Evolutionary conservation across 106 monocot genomes (phyloP).

Genomic region (Narthecium ossifragum): DNA sequence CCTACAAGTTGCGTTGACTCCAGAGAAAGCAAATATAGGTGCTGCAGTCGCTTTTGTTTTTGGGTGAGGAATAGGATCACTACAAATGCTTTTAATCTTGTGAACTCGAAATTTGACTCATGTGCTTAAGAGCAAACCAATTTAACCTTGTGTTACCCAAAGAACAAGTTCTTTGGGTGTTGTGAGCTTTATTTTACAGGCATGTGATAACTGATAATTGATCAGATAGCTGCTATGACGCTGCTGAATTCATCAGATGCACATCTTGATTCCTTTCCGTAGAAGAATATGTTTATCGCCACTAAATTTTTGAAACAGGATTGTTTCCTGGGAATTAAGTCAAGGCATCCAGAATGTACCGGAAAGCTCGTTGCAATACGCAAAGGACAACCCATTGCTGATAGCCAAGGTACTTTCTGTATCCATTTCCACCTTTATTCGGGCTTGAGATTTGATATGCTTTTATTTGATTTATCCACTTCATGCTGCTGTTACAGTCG

Average conservation of each 20-base stretch:
- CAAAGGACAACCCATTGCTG: slow-evolving; percentile 67
- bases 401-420: slow-evolving; percentile 54
- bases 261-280: not conserved
- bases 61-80: slow-evolving; percentile 38
- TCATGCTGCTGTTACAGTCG: slow-evolving; percentile 42
- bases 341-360: slow-evolving; percentile 80
- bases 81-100: not conserved
- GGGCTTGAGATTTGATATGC: not conserved
- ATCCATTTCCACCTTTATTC: not conserved
- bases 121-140: not conserved
- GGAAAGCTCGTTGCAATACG: slow-evolving; percentile 70
- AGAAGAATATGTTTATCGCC: not conserved
- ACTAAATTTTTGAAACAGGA: slow-evolving; percentile 35
- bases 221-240: not conserved
- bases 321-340: slow-evolving; percentile 70
- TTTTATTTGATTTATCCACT: not conserved
- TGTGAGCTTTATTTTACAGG: not conserved
- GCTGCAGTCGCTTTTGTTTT: slow-evolving; percentile 69
- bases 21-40: slow-evolving; percentile 71
- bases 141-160: not conserved
- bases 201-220: not conserved
- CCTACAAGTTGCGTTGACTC: slow-evolving; percentile 71
- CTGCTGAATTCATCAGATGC: not conserved
- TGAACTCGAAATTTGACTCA: not conserved
- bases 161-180: no score